phyloP scores from a whole-genome alignment of 345 rosid species.

The Linum trigynum region DNA sequence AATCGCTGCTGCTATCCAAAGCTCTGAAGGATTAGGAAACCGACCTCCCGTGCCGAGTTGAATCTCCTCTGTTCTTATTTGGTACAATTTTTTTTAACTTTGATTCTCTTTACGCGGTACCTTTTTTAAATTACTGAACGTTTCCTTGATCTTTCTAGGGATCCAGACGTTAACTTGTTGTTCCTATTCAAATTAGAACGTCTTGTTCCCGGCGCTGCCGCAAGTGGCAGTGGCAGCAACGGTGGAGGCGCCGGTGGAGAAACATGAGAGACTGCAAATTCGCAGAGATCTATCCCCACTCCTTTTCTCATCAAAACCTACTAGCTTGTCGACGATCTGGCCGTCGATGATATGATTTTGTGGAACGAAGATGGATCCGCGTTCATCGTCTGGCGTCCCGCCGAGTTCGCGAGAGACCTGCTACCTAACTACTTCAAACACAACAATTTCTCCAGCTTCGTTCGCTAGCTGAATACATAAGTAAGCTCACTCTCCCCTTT shows the following conservation, averaged over 20 bases:
- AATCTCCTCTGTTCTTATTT: background rate
- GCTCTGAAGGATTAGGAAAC: too few species aligned
- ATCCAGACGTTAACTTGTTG: background rate
- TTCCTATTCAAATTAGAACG: background rate
- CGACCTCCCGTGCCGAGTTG: background rate
- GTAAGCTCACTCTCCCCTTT: constrained; percentile 30
- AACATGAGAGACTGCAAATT: constrained; percentile 31
- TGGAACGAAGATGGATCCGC: constrained; percentile 90
- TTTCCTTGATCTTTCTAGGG: background rate
- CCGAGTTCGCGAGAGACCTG: constrained; percentile 88
- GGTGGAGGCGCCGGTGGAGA: constrained; percentile 1
- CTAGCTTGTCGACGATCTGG: constrained; percentile 74
- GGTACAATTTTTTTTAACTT: background rate
- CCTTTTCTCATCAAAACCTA: constrained; percentile 84
- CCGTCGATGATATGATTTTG: constrained; percentile 60
- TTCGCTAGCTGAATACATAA: constrained; percentile 92
- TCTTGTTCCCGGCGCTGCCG: background rate
- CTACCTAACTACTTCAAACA: constrained; percentile 92
- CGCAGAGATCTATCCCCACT: constrained; percentile 77
- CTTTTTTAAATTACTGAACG: background rate
- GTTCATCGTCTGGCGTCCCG: constrained; percentile 89
- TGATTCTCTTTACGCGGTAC: background rate
- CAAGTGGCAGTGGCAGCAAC: background rate
- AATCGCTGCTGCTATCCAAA: too few species aligned
- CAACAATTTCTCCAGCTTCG: constrained; percentile 90